A percentile compares a stretch with the other conserved stretches of the same genome.
Evolutionary conservation across 768 basidiomycete genomes (phyloP).

Genomic region (Boletus rex-veris): DNA sequence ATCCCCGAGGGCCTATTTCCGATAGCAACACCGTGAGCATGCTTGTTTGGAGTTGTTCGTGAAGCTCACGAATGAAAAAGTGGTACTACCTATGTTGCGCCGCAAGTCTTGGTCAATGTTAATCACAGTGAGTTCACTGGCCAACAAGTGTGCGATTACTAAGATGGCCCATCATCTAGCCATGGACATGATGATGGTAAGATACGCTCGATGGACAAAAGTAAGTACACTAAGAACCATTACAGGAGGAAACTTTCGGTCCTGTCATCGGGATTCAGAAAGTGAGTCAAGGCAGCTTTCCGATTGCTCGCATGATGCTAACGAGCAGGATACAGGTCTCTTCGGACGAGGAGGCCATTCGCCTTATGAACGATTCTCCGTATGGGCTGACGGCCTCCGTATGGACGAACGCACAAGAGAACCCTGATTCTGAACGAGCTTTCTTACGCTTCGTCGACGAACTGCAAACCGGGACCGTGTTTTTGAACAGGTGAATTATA

Average conservation of each 20-base stretch:
- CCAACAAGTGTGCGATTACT: conserved; percentile 2
- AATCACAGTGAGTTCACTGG: conserved; percentile 64
- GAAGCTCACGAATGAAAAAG: conserved; percentile 34
- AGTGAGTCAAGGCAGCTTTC: conserved; percentile 37
- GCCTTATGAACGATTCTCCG: conserved; percentile 93
- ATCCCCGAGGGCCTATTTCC: conserved; percentile 67
- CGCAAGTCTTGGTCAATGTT: conserved; percentile 87
- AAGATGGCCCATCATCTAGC: conserved; percentile 36
- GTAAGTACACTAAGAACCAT: background rate
- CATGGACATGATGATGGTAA: conserved; percentile 91
- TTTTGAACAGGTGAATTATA: conserved; percentile 67
- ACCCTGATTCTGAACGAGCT: conserved; percentile 58
- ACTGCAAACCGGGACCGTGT: conserved; percentile 89
- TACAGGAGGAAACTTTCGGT: conserved; percentile 85
- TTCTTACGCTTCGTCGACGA: conserved; percentile 65
- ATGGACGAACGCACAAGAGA: conserved; percentile 76
- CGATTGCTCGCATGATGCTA: background rate
- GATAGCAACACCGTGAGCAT: conserved; percentile 61
- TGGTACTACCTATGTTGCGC: conserved; percentile 83
- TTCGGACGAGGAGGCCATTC: conserved; percentile 83
- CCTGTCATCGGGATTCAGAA: conserved; percentile 93
- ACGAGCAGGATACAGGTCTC: conserved; percentile 48
- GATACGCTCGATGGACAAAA: conserved; percentile 1
- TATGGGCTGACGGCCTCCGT: conserved; percentile 94
- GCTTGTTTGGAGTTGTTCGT: background rate